phyloP scores from a whole-genome alignment of 495 filamentous ascomycete genomes.

The Parmelia sp. region DNA sequence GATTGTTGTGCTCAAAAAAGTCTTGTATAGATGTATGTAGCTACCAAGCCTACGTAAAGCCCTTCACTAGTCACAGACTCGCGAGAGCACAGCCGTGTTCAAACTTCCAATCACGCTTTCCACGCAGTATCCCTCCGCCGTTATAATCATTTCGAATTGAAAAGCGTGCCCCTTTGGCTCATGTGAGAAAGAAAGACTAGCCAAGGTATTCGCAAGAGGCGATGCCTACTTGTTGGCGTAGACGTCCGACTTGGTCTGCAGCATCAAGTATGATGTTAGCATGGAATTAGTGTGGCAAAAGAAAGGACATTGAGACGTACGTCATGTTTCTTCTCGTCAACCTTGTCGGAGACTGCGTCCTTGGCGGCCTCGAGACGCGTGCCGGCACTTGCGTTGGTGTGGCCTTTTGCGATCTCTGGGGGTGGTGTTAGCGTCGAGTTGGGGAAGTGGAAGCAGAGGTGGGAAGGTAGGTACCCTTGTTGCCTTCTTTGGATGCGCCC shows the following conservation, averaged over 20 bases:
- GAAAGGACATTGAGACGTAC: slow-evolving; percentile 6
- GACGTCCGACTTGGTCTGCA: slow-evolving; percentile 19
- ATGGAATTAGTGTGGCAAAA: neutral
- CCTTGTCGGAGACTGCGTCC: slow-evolving; percentile 52
- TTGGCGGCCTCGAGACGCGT: slow-evolving; percentile 50
- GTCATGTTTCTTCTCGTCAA: slow-evolving; percentile 47
- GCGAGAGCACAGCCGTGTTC: neutral
- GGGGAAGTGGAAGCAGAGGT: neutral
- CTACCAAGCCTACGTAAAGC: neutral
- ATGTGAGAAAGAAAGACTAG: neutral
- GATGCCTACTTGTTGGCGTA: slow-evolving; percentile 20
- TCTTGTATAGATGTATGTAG: slow-evolving; percentile 6
- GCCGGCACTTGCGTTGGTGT: slow-evolving; percentile 37
- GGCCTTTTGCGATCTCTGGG: slow-evolving; percentile 52
- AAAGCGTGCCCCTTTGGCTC: neutral
- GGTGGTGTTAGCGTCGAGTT: slow-evolving; percentile 7
- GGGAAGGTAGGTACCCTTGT: slow-evolving; percentile 39
- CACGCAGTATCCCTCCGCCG: neutral
- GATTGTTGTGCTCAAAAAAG: neutral
- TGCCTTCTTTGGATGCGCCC: slow-evolving; percentile 55
- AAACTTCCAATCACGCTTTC: neutral
- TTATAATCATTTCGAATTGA: neutral
- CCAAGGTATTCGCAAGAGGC: neutral
- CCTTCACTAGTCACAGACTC: neutral
- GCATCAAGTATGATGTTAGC: neutral